Base-by-base conservation (phyloP, 2,329 filamentous ascomycete species). In the Trichoderma sp. region DNA sequence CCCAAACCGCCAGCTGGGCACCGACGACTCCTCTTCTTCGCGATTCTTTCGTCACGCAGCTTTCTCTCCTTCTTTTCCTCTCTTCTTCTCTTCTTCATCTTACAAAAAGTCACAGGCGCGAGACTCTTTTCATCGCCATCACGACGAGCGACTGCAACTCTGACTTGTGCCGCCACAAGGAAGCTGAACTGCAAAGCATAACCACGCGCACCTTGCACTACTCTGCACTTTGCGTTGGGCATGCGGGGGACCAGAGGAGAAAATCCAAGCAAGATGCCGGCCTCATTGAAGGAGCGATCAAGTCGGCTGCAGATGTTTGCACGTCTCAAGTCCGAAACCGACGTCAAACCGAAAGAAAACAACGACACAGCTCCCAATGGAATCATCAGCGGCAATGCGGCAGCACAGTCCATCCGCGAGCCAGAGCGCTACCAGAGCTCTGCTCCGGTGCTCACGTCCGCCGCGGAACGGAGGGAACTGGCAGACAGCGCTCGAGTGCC, bases 401-500 rank as follows among this genome's bases (percentile, higher is more conserved):
- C 69, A 34, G 67, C 47, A 28, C 70, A 65, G 14, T 65, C 60
- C n/a, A 47, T 17, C 58, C 71, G 70, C 50, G 61, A 65, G 21
- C 67, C 64, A 19, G 63, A 64, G 71, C 68, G 62, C 68, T 69
- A 26, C 58, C 67, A 47, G 72, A 71, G 50, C 63, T 67, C 39
- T 66, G 59, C 66, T n/a, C 68, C 64, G 14, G 45, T 43, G 4
- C 21, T 59, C 48, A 66, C 64, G 44, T 66, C 66, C 24, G 69
- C 63, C 26, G 69, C 69, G n/a, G 68, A 68, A 30, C 71, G 72
- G 21, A 74, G 75, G 39, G 67, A 71, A n/a, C 65, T 72, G 39
- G 72, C 74, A 44, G 74, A 78, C 61, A 71, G 75, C 50, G 73
- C 75, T 52, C 77, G 74, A 65, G 70, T 79, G 14, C 74, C 74